These are phyloP conservation scores for Rhododendron ovatum DNA, from an alignment of 148 eudicot genomes.

Conservation along the genomic window DNA sequence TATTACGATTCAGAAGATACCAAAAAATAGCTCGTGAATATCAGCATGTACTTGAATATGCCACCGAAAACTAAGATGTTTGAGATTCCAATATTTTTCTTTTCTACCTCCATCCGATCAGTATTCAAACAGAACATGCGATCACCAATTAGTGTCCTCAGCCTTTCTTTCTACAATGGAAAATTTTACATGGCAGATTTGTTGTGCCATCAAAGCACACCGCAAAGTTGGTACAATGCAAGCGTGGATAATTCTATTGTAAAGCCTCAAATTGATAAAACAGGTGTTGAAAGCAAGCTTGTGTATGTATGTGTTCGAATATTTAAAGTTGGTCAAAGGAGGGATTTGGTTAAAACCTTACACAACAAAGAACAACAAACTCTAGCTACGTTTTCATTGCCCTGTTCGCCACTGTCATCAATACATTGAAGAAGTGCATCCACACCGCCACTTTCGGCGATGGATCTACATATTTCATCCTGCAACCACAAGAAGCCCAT, in stretches of 20 bases:
- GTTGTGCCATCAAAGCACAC: not conserved
- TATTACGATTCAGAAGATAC: not conserved
- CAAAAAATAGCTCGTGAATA: not conserved
- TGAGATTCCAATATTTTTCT: not conserved
- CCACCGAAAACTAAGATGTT: not conserved
- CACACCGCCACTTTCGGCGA: constrained; percentile 82
- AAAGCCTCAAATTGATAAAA: not conserved
- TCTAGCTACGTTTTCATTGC: constrained; percentile 58
- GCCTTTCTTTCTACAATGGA: not conserved
- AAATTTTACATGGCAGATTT: not conserved
- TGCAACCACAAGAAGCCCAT: constrained; percentile 24
- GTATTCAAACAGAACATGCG: not conserved
- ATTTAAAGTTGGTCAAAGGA: not conserved
- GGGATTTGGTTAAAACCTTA: constrained; percentile 45
- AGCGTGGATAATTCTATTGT: not conserved
- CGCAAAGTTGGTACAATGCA: not conserved
- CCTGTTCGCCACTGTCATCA: constrained; percentile 77
- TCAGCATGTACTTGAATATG: not conserved
- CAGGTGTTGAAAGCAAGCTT: not conserved
- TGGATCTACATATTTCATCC: constrained; percentile 94
- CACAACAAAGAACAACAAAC: constrained; percentile 65
- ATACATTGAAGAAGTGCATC: constrained; percentile 71
- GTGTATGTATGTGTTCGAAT: not conserved
- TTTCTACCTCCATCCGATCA: not conserved
- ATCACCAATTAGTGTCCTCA: not conserved